phyloP scores from a whole-genome alignment of 257 asterid genomes.

The Penstemon barbatus region DNA sequence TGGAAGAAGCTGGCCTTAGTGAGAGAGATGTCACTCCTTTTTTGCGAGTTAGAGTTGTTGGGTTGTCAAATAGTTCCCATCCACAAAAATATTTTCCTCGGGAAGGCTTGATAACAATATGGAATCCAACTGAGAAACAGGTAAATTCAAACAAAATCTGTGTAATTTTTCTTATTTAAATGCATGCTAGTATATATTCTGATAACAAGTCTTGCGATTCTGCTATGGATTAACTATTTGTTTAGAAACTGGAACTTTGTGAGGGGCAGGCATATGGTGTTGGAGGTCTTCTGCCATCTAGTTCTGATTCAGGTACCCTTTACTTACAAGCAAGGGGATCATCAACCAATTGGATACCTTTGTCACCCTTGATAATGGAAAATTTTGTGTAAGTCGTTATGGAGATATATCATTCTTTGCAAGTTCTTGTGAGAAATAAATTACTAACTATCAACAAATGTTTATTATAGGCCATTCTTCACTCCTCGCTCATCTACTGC shows the following conservation, averaged over 20 bases:
- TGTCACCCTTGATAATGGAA: slow-evolving; percentile 48
- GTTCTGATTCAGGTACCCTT: slow-evolving; percentile 69
- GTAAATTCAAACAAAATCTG: slow-evolving; percentile 36
- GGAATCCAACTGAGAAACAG: slow-evolving; percentile 95
- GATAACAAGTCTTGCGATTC: neutral
- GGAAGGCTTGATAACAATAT: slow-evolving; percentile 84
- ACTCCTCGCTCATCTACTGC: slow-evolving; percentile 65
- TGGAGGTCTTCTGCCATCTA: slow-evolving; percentile 68
- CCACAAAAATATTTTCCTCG: slow-evolving; percentile 33
- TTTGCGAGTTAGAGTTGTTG: slow-evolving; percentile 84
- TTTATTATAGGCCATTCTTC: slow-evolving; percentile 67
- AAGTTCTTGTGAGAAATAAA: slow-evolving; percentile 3
- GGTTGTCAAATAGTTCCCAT: slow-evolving; percentile 55
- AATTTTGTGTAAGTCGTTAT: slow-evolving; percentile 59
- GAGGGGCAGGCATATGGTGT: slow-evolving; percentile 89
- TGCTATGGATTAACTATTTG: slow-evolving; percentile 20
- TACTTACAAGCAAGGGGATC: slow-evolving; percentile 82
- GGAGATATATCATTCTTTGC: slow-evolving; percentile 14
- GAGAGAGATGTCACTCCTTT: slow-evolving; percentile 81
- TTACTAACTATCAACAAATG: slow-evolving; percentile 14
- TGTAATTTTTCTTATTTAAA: slow-evolving; percentile 10
- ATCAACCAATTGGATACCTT: slow-evolving; percentile 65
- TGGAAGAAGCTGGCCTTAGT: slow-evolving; percentile 79
- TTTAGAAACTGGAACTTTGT: slow-evolving; percentile 60
- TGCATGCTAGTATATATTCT: slow-evolving; percentile 22